Evolutionary conservation across 2,329 filamentous ascomycete species (phyloP), one percentile per base, ranked within the genome.

Genomic region (Fusarium globosum): DNA sequence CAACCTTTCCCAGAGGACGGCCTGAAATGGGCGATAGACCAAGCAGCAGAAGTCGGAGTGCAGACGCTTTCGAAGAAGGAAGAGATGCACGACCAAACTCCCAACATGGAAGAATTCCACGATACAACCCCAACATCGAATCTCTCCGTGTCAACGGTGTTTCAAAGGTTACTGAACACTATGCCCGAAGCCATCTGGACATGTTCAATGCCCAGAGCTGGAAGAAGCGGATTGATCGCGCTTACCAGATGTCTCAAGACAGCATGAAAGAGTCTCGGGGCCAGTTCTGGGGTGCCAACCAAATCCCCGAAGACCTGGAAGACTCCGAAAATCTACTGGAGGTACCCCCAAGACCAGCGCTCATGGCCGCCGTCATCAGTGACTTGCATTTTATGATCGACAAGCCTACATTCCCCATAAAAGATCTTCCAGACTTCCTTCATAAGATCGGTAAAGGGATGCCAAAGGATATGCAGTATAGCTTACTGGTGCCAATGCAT

Each of bases 401-500:
- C 82, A 98, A 97, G 80, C 96, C 96, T 2, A 96, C 94, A 0
- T 99, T 99, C 80, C 92, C 95, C 0, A 85, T 97, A 67, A 87
- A 90, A 6, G 91, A 97, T 18, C 90, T 96, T 61, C 93, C 96
- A 0, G 89, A 93, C 21, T 99, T 97, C 80, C 85, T 99, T 33
- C 89, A 98, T 79, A 90, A 90, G 53, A 92, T 98, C 65, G 96
- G 96, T n/a, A 99, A 99, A 83, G 96, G 96, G 2, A 97, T 99
- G 90, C 96, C 96, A 2, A 88, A 90, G 71, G 92, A 97, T 78
- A 99, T 95, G 89, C 87, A 96, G 78, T 99, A 98, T 80, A 91
- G 94, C 15, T 86, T 99, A 26, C 87, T 99, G 23, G 86, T 99
- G 16, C 97, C 96, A 0, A 94, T 98, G 91, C 93, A 93, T 81